Conservation (phyloP, 1,139 yeast species). For the Pichia sp. region DNA sequence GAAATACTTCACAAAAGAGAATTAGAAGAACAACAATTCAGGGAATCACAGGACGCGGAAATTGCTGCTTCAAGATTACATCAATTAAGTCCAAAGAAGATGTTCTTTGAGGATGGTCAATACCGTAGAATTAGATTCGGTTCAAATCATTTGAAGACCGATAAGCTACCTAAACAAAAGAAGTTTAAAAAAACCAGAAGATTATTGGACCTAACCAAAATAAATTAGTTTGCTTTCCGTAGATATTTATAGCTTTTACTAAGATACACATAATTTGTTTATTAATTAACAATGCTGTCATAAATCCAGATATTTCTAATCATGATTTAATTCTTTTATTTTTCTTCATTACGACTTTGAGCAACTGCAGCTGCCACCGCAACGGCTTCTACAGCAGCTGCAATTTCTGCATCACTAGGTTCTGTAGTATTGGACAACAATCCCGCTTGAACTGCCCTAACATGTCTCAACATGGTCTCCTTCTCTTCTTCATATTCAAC, state of each 20-base stretch:
- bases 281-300: too few relatives aligned
- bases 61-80: background rate
- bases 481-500: slow-evolving; percentile 15
- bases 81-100: background rate
- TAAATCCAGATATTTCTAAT: background rate
- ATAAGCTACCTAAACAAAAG: slow-evolving; percentile 3
- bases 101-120: slow-evolving; percentile 1
- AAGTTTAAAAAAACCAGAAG: background rate
- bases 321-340: background rate
- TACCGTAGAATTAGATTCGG: slow-evolving; percentile 8
- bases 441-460: slow-evolving; percentile 13
- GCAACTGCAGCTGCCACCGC: slow-evolving; percentile 17
- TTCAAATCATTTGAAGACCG: slow-evolving; percentile 6
- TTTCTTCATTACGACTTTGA: background rate
- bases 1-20: slow-evolving; percentile 14
- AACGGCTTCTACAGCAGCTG: slow-evolving; percentile 21
- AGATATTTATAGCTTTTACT: background rate
- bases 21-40: background rate
- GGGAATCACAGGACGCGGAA: background rate
- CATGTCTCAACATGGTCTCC: slow-evolving; percentile 16
- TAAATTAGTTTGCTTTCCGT: background rate
- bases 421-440: slow-evolving; percentile 8
- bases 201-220: too few relatives aligned
- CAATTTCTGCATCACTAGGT: slow-evolving; percentile 19
- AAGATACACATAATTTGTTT: too few relatives aligned